Evolutionary conservation across 208 protist genomes (phyloP), one percentile per base, ranked within the genome.

Genomic region (Polymyxa betae): DNA sequence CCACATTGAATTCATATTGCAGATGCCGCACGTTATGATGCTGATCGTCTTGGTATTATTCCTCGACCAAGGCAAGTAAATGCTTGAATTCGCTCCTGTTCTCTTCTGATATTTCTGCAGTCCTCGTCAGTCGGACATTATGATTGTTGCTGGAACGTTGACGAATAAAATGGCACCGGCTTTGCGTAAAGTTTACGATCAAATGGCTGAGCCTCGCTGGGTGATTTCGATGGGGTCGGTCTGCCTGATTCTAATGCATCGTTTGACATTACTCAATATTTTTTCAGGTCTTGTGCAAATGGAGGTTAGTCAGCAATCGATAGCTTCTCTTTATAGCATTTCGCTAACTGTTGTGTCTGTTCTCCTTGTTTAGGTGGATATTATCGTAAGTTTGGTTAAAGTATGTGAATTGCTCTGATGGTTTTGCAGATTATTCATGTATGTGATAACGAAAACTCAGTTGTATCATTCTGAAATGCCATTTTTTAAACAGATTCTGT

Each of bases 91-190:
- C 41, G 77, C 24, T 24, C 24, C 49, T 24, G 24, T 60, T 60
- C 49, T 24, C 5, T 60, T 87, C 5, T 32, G 38, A 5, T 29
- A 5, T 10, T 66, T 92, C 88, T 72, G 5, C 90, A 92, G 35
- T 92, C 91, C 92, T 89, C 96, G 98, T 77, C 98, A 99, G 94
- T 97, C 97, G 0, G 97, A 99, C 93, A 96, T 98, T 88, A 98
- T 99, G 93, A 98, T 99, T 92, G 97, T 99, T n/a, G 98, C 97
- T 0, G 98, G 98, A 82, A 99, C 98, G 29, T 96, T 99, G 29
- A 99, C 97, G 44, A 99, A 99, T 94, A 99, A 99, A 93, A 99
- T 99, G 98, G 98, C 98, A 0, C 98, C 98, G 38, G 96, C 98
- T n/a, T 94, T 99, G 29, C 94, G 98, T 43, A 98, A 98, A 92